These are phyloP conservation scores for Stygiomarasmius scandens DNA, from an alignment of 1,284 basidiomycete species.

Conservation along the genomic window DNA sequence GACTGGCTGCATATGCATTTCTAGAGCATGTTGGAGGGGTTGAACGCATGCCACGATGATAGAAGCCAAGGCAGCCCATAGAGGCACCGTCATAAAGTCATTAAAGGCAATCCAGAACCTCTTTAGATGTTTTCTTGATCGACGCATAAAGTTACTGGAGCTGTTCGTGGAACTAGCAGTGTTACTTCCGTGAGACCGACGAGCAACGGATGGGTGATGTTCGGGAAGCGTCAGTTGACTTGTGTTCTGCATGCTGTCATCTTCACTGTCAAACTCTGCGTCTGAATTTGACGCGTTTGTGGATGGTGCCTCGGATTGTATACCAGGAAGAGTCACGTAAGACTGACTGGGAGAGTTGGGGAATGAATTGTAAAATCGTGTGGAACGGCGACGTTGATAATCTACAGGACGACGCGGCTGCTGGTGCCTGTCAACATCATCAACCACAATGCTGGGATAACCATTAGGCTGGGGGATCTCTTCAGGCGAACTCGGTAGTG, in stretches of 20 bases:
- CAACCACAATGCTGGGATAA: slow-evolving; percentile 4
- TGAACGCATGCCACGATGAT: slow-evolving; percentile 81
- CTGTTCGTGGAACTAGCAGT: slow-evolving; percentile 30
- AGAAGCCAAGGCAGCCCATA: slow-evolving; percentile 80
- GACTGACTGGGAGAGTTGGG: slow-evolving; percentile 62
- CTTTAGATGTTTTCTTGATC: slow-evolving; percentile 34
- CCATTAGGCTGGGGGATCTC: no score
- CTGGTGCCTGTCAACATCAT: not conserved
- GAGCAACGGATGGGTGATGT: not conserved
- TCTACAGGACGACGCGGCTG: not conserved
- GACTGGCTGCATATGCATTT: slow-evolving; percentile 64
- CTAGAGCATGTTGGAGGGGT: slow-evolving; percentile 73
- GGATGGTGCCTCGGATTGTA: slow-evolving; percentile 24
- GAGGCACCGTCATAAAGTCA: slow-evolving; percentile 86
- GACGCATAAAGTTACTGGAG: slow-evolving; percentile 32
- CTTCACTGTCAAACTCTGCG: slow-evolving; percentile 29
- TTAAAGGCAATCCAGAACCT: slow-evolving; percentile 50
- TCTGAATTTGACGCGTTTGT: slow-evolving; percentile 21
- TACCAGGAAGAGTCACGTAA: slow-evolving; percentile 30
- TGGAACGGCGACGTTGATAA: slow-evolving; percentile 20
- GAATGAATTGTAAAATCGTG: slow-evolving; percentile 63
- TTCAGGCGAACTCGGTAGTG: no score
- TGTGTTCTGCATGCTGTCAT: not conserved
- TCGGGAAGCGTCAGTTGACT: not conserved
- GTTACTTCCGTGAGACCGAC: slow-evolving; percentile 20